Conservation (phyloP, 306 rosid species). For the Inga leiocalycina region DNA sequence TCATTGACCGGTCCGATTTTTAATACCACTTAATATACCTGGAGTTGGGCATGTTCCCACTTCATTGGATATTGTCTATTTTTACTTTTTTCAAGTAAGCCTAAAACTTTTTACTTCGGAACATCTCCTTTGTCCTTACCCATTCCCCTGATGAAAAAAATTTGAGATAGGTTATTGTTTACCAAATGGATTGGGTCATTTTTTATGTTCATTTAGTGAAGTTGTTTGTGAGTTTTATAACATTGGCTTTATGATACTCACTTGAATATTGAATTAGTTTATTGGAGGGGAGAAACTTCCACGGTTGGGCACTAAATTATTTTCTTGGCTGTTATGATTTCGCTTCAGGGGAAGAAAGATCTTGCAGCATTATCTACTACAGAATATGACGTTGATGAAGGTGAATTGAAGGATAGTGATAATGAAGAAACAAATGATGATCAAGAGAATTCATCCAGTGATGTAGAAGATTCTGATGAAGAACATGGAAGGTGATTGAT, state of each 20-base stretch:
- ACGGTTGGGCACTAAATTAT: neutral
- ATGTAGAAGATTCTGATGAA: conserved; percentile 79
- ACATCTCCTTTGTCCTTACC: neutral
- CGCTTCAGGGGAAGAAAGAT: conserved; percentile 85
- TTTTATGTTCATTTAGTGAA: neutral
- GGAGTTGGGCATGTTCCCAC: neutral
- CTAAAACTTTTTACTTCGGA: neutral
- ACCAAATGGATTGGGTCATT: conserved; percentile 8
- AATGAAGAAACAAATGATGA: conserved; percentile 44
- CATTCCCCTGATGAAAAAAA: conserved; percentile 3
- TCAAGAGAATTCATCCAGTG: conserved; percentile 62
- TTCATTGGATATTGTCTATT: neutral
- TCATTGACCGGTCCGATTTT: too few species aligned
- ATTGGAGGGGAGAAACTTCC: conserved; percentile 1
- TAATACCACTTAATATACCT: neutral
- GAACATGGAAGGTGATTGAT: conserved; percentile 72
- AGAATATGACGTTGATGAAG: conserved; percentile 69
- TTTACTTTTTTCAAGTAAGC: neutral
- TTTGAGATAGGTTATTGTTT: neutral
- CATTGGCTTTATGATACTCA: conserved; percentile 4
- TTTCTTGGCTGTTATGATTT: conserved; percentile 32
- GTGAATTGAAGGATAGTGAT: conserved; percentile 52
- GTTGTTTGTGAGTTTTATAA: neutral
- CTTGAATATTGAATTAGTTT: neutral
- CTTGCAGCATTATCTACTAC: conserved; percentile 68